Percentiles rank a stretch among this genome's conserved stretches.
phyloP scores from a whole-genome alignment of 345 rosid genomes.

The Camelina hispida region DNA sequence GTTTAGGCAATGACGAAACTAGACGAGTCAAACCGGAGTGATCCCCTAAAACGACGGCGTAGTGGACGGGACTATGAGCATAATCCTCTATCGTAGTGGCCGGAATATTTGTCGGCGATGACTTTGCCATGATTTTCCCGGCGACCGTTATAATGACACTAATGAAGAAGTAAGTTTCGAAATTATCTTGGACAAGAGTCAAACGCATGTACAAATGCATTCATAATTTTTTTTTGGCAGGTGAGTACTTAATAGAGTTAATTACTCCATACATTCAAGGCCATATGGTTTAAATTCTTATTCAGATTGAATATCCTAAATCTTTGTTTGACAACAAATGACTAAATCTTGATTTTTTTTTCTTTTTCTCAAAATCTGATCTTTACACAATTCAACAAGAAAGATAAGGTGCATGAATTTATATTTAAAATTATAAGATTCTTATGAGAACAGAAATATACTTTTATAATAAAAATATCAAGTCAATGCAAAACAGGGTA shows the following conservation, averaged over 20 bases:
- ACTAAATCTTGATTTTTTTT: background rate
- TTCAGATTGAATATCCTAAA: background rate
- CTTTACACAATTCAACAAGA: background rate
- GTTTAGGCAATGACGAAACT: conserved; percentile 68
- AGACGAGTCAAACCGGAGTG: conserved; percentile 64
- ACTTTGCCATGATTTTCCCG: conserved; percentile 47
- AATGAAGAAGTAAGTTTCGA: conserved; percentile 22
- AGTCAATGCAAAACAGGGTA: conserved; percentile 19
- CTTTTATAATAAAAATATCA: background rate
- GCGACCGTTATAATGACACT: conserved; percentile 34
- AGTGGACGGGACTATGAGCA: conserved; percentile 81
- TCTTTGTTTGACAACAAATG: background rate
- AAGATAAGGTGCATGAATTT: background rate
- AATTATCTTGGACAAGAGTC: conserved; percentile 17
- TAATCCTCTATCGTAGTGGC: conserved; percentile 63
- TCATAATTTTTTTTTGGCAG: conserved; percentile 1
- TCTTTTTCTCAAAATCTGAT: background rate
- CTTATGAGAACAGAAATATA: background rate
- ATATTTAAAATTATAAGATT: background rate
- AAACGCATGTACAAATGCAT: conserved; percentile 16
- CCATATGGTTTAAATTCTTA: background rate
- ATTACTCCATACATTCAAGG: background rate
- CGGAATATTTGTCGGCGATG: conserved; percentile 49
- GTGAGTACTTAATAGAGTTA: background rate
- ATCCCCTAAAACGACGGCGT: conserved; percentile 77